Conservation (phyloP, 345 rosid genomes). For the Eucalyptus camaldulensis region DNA sequence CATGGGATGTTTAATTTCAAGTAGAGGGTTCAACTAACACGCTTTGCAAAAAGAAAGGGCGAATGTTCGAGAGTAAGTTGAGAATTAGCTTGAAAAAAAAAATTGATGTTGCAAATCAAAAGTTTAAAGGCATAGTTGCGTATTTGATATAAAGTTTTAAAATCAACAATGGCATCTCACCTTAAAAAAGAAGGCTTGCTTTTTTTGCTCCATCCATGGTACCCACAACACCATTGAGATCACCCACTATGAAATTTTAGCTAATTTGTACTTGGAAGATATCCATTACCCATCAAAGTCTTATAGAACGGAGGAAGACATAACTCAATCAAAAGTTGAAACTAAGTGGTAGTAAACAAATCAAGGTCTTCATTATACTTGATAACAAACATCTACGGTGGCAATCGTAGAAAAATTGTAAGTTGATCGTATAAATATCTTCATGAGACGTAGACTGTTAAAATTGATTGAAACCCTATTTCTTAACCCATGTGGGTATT, state of each 20-base stretch:
- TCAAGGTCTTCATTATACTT: background rate
- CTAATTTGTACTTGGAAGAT: background rate
- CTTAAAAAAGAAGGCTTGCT: background rate
- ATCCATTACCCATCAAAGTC: background rate
- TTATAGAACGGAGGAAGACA: background rate
- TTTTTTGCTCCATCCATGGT: background rate
- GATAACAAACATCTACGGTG: background rate
- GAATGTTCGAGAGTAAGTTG: too few species aligned
- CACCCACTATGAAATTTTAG: background rate
- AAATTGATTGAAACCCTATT: too few species aligned
- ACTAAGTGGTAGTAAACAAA: too few species aligned
- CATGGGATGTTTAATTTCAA: too few species aligned
- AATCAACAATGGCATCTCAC: too few species aligned
- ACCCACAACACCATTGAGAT: background rate
- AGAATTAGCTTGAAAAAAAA: too few species aligned
- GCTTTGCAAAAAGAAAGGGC: too few species aligned
- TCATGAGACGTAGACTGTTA: fast-evolving
- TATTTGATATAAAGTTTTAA: background rate
- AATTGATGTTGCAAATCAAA: background rate
- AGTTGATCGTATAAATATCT: background rate
- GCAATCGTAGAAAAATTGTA: background rate
- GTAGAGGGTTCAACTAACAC: too few species aligned
- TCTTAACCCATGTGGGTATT: too few species aligned
- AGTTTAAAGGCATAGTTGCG: background rate
- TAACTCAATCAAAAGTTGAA: background rate